phyloP scores from a whole-genome alignment of 2,329 filamentous ascomycete species.

The Phyllachora maydis region DNA sequence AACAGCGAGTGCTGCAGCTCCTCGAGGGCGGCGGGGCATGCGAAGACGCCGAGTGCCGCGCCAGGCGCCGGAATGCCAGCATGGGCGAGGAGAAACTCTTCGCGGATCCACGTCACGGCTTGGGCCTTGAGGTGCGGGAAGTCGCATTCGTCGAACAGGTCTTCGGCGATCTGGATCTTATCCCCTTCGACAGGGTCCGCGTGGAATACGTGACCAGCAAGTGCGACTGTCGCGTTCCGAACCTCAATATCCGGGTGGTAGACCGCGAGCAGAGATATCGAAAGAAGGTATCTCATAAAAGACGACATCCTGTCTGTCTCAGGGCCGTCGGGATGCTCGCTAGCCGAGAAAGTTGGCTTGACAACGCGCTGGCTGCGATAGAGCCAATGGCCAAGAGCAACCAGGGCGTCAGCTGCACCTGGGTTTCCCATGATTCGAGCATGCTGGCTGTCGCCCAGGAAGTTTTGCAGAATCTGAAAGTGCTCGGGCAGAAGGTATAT shows the following conservation, averaged over 20 bases:
- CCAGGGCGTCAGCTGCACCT: slow-evolving; percentile 35
- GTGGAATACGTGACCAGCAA: slow-evolving; percentile 33
- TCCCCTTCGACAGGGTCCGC: slow-evolving; percentile 36
- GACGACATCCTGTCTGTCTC: slow-evolving; percentile 13
- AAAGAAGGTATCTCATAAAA: slow-evolving; percentile 40
- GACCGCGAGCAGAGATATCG: slow-evolving; percentile 32
- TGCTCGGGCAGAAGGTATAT: slow-evolving; percentile 41
- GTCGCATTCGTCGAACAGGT: slow-evolving; percentile 44
- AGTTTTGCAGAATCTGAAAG: slow-evolving; percentile 26
- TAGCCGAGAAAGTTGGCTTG: no score
- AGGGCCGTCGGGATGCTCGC: no score
- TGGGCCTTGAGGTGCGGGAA: slow-evolving; percentile 41
- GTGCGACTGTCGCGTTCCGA: slow-evolving; percentile 29
- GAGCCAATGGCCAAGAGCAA: slow-evolving; percentile 39
- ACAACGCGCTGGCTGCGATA: slow-evolving; percentile 25
- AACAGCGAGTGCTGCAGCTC: slow-evolving; percentile 41
- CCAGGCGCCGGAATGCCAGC: not conserved
- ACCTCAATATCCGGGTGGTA: slow-evolving; percentile 33
- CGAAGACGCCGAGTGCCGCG: slow-evolving; percentile 17
- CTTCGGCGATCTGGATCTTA: slow-evolving; percentile 39
- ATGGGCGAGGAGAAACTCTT: slow-evolving; percentile 24
- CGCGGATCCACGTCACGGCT: slow-evolving; percentile 41
- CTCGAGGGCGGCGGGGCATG: slow-evolving; percentile 31
- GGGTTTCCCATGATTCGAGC: slow-evolving; percentile 24
- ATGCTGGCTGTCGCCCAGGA: slow-evolving; percentile 28